A percentile compares a stretch with the other conserved stretches of the same genome.
These are phyloP conservation scores for Coemansia sp. DNA, from an alignment of 192 early-diverging fungal species.

Conservation along the genomic window DNA sequence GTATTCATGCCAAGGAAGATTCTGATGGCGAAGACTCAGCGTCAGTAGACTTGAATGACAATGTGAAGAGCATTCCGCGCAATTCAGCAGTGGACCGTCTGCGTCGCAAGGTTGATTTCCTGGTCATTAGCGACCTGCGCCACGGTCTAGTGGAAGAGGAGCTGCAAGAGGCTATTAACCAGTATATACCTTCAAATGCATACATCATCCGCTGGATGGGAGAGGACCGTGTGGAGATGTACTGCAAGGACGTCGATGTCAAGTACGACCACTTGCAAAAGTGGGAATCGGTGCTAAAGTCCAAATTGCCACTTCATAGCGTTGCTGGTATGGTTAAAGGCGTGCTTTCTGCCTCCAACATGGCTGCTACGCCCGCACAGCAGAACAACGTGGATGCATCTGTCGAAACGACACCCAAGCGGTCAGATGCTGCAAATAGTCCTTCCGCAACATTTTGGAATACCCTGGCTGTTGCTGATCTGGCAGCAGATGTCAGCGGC, in stretches of 20 bases:
- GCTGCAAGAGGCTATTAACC: constrained; percentile 27
- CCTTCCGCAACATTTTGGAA: background rate
- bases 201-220: constrained; percentile 27
- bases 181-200: constrained; percentile 14
- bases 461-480: background rate
- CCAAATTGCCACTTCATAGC: constrained; percentile 33
- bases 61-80: background rate
- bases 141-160: constrained; percentile 39
- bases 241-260: constrained; percentile 18
- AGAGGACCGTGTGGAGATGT: constrained; percentile 41
- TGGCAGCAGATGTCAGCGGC: constrained; percentile 6
- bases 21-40: constrained; percentile 31
- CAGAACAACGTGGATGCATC: no score
- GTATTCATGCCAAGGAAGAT: constrained; percentile 14
- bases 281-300: constrained; percentile 33
- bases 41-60: constrained; percentile 26
- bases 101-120: constrained; percentile 26
- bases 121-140: constrained; percentile 35
- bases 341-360: background rate
- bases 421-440: background rate
- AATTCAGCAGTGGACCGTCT: constrained; percentile 24
- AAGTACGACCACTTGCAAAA: constrained; percentile 29
- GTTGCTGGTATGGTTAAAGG: constrained; percentile 34
- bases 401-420: background rate
- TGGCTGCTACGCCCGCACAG: background rate